These are phyloP conservation scores for Microcera coccophila DNA, from an alignment of 2,329 filamentous ascomycete species.

Conservation along the genomic window DNA sequence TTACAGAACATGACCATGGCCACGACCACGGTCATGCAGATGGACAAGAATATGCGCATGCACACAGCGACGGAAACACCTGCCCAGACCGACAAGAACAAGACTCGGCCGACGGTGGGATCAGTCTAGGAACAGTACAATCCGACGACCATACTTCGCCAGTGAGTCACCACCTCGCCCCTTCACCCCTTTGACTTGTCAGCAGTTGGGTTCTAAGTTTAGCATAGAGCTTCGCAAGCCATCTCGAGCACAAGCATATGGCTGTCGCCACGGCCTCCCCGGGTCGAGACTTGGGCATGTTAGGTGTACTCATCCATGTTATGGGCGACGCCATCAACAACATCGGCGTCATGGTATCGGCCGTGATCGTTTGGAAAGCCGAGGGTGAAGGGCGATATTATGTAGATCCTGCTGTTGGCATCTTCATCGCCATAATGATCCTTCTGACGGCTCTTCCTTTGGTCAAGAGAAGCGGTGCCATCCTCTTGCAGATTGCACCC, in stretches of 20 bases:
- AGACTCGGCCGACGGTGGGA: conserved; percentile 8
- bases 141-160: conserved; percentile 11
- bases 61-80: conserved; percentile 17
- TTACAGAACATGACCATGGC: conserved; percentile 35
- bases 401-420: conserved; percentile 65
- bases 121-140: conserved; percentile 8
- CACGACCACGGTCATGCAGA: conserved; percentile 31
- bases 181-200: not conserved
- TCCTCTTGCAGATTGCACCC: conserved; percentile 65
- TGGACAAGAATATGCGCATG: conserved; percentile 18
- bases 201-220: conserved; percentile 9
- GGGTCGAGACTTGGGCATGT: conserved; percentile 62
- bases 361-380: conserved; percentile 64
- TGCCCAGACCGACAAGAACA: conserved; percentile 5
- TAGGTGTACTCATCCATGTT: conserved; percentile 68
- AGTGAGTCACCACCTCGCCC: conserved; percentile 13
- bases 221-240: conserved; percentile 25
- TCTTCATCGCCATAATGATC: conserved; percentile 72
- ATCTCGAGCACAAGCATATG: conserved; percentile 50
- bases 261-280: conserved; percentile 26
- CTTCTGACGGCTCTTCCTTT: conserved; percentile 60
- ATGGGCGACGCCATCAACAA: conserved; percentile 73
- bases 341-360: conserved; percentile 67
- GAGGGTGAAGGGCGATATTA: conserved; percentile 59
- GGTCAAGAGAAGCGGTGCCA: conserved; percentile 57